Percentiles rank a stretch among this genome's conserved stretches.
phyloP scores from a whole-genome alignment of 108 stramenopile species.

The Fragilaria crotonensis region DNA sequence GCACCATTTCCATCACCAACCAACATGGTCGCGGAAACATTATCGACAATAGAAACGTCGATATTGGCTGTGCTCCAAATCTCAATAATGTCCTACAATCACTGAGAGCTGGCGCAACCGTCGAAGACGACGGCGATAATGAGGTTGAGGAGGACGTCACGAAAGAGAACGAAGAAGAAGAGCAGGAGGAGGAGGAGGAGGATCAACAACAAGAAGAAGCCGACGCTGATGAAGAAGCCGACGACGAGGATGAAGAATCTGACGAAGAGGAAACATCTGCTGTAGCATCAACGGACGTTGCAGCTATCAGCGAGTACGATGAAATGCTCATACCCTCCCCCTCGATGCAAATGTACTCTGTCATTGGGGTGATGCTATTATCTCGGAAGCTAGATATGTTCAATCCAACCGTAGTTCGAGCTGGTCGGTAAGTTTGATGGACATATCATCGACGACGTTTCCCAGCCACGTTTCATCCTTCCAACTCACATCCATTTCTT shows the following conservation, averaged over 20 bases:
- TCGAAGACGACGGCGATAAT: too few relatives aligned
- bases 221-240: neutral
- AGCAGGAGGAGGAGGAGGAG: neutral
- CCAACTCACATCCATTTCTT: neutral
- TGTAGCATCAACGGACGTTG: neutral
- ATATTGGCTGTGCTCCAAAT: too few relatives aligned
- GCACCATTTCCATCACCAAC: too few relatives aligned
- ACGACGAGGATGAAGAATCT: conserved; percentile 2
- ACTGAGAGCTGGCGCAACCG: too few relatives aligned
- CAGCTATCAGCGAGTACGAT: neutral
- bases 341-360: conserved; percentile 18
- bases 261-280: neutral
- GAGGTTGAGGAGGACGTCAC: too few relatives aligned
- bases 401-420: conserved; percentile 31
- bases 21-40: too few relatives aligned
- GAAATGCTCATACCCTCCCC: neutral
- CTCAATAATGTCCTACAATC: too few relatives aligned
- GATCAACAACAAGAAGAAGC: conserved; percentile 1
- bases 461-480: neutral
- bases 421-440: conserved; percentile 30
- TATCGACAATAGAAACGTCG: too few relatives aligned
- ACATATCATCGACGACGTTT: neutral
- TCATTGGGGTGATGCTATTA: conserved; percentile 56
- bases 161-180: conserved; percentile 5
- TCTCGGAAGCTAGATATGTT: conserved; percentile 45